phyloP scores from a whole-genome alignment of 805 yeast species.

The Starmerella bacillaris region DNA sequence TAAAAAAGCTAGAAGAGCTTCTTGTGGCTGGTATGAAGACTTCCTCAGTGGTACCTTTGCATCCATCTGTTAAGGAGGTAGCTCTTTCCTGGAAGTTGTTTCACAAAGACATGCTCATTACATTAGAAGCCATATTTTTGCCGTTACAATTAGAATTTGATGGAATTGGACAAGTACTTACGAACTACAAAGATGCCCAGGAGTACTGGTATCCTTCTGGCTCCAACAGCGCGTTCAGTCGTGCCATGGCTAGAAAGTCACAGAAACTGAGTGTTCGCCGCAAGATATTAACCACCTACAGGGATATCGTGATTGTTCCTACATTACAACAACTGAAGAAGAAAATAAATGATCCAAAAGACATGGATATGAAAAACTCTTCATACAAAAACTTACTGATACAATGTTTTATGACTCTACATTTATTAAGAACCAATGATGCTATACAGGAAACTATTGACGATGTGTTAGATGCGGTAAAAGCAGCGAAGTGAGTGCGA shows the following conservation, averaged over 20 bases:
- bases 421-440: constrained; percentile 35
- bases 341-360: constrained; percentile 10
- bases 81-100: constrained; percentile 40
- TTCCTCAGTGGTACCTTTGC: constrained; percentile 16
- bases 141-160: constrained; percentile 40
- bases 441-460: constrained; percentile 44
- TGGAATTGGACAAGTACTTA: constrained; percentile 27
- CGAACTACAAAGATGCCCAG: constrained; percentile 22
- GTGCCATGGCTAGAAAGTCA: constrained; percentile 1
- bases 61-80: constrained; percentile 14
- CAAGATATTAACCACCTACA: constrained; percentile 21
- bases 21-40: constrained; percentile 27
- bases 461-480: constrained; percentile 23
- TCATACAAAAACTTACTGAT: constrained; percentile 23
- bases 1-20: constrained; percentile 31
- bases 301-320: constrained; percentile 24
- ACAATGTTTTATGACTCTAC: constrained; percentile 46
- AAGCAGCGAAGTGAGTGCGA: neutral
- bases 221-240: constrained; percentile 7
- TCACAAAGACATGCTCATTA: constrained; percentile 36
- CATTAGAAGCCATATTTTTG: constrained; percentile 40
- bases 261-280: constrained; percentile 15
- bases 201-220: constrained; percentile 23
- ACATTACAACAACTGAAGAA: constrained; percentile 16
- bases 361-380: constrained; percentile 8